Evolutionary conservation across 768 basidiomycete genomes (phyloP), one percentile per base, ranked within the genome.

Genomic region (Pleurotus citrinopileatus): DNA sequence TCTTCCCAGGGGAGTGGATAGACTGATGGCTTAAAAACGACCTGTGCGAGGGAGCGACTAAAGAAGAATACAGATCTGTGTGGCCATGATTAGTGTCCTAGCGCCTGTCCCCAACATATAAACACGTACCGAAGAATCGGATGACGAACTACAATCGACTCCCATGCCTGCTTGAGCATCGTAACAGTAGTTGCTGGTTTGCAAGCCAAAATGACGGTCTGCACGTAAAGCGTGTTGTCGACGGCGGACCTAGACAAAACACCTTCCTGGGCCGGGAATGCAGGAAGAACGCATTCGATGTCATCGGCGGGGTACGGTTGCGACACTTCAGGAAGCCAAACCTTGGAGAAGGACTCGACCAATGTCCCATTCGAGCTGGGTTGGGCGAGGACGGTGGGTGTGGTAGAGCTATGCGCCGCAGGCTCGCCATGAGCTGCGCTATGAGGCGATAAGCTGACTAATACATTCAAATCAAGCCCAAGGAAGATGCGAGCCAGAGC

Each of bases 231-330:
- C 1, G 67, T 65, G 36, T 67, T 63, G 22, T 64, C 55, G n/a
- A 68, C 66, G 27, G 66, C 67, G 3, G 76, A 74, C 29, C 73
- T 68, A 45, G 72, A 70, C 46, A 79, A 60, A 15, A 79, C 71
- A 19, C 78, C 78, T 61, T 77, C 76, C 55, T 79, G 78, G 12
- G 78, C 65, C 17, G 76, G 65, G 50, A 78, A 75, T 25, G 78
- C 65, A 17, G 78, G 77, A 20, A 76, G 54, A 25, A 71, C 53
- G 10, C 47, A 45, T 42, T 69, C 65, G n/a, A 71, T 55, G 22
- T 54, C 37, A n/a, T 19, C 26, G 19, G 20, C 13, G 12, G 37
- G 38, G 46, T 64, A 68, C 9, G 29, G 38, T 2, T 56, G 60
- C 10, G 56, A 36, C 0, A 70, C 28, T 20, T 36, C 53, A 42